These are phyloP conservation scores for Corinectria fuckeliana DNA, from an alignment of 2,329 filamentous ascomycete species.

Conservation along the genomic window DNA sequence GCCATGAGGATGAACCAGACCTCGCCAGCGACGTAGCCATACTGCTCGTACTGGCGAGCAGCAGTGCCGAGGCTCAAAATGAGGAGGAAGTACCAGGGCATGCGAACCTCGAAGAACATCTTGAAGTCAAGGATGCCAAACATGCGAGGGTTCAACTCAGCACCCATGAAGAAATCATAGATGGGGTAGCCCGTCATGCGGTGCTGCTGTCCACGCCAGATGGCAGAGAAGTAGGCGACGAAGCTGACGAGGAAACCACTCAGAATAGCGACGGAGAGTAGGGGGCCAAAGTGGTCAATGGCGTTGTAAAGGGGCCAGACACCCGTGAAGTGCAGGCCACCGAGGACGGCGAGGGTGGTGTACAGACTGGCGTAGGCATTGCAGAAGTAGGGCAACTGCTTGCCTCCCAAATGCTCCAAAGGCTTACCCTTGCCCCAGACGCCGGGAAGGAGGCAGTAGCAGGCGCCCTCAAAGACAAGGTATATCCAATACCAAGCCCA, in stretches of 20 bases:
- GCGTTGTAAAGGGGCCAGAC: conserved; percentile 89
- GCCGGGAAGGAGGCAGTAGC: conserved; percentile 87
- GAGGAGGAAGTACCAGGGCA: conserved; percentile 92
- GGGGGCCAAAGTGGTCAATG: conserved; percentile 92
- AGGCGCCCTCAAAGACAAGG: conserved; percentile 81
- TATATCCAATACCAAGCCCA: conserved; percentile 97
- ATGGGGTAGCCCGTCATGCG: conserved; percentile 88
- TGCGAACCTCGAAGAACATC: conserved; percentile 94
- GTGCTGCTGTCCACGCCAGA: conserved; percentile 81
- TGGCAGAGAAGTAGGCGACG: conserved; percentile 84
- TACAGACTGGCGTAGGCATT: conserved; percentile 89
- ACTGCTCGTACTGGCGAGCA: conserved; percentile 81
- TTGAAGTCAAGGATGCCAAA: conserved; percentile 90
- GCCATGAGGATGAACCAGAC: conserved; percentile 85
- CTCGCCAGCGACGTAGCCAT: conserved; percentile 87
- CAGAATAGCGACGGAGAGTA: conserved; percentile 91
- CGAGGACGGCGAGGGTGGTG: conserved; percentile 75
- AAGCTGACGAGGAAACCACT: conserved; percentile 86
- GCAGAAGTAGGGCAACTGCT: conserved; percentile 94
- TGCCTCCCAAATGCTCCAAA: conserved; percentile 79
- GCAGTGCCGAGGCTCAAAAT: conserved; percentile 78
- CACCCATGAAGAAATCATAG: conserved; percentile 95
- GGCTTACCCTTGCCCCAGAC: conserved; percentile 89
- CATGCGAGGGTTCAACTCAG: conserved; percentile 87
- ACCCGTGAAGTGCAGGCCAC: conserved; percentile 79